phyloP scores from a whole-genome alignment of 139 green algal species.

The Pedinophyceae sp. region DNA sequence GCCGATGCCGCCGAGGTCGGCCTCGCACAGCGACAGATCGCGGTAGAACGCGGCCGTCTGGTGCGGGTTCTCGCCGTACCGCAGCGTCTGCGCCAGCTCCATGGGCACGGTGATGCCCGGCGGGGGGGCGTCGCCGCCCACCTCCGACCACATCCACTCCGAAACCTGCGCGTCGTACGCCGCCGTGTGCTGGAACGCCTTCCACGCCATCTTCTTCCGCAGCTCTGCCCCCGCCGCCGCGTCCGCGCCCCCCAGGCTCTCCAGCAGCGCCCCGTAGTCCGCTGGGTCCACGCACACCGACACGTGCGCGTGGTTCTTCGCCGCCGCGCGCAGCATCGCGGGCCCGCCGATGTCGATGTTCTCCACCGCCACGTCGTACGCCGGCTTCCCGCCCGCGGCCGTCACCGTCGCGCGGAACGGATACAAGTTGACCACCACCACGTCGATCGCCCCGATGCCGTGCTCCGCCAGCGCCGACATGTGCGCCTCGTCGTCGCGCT shows the following conservation, averaged over 20 bases:
- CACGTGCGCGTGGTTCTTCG: constrained; percentile 78
- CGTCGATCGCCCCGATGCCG: constrained; percentile 79
- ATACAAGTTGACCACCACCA: constrained; percentile 97
- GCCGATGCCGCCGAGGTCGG: constrained; percentile 58
- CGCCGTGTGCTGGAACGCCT: constrained; percentile 94
- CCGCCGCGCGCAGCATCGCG: constrained; percentile 89
- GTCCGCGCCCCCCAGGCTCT: constrained; percentile 21
- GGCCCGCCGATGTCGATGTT: constrained; percentile 99
- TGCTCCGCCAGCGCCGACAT: constrained; percentile 70
- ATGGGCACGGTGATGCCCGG: constrained; percentile 73
- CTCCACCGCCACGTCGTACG: constrained; percentile 78
- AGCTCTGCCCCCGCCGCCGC: constrained; percentile 29
- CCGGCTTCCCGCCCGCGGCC: constrained; percentile 20
- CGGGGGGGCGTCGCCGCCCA: constrained; percentile 25
- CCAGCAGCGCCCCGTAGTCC: constrained; percentile 72
- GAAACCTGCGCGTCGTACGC: constrained; percentile 70
- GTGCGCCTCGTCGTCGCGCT: constrained; percentile 57
- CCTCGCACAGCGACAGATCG: constrained; percentile 71
- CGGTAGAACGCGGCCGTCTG: constrained; percentile 92
- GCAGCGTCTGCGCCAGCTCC: constrained; percentile 46
- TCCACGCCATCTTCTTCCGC: constrained; percentile 80
- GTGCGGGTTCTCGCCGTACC: constrained; percentile 96
- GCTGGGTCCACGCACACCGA: constrained; percentile 68
- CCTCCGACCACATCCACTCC: constrained; percentile 87
- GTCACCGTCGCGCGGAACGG: constrained; percentile 91